Conservation (phyloP, 2,329 filamentous ascomycete genomes). For the Emergomyces africanus region DNA sequence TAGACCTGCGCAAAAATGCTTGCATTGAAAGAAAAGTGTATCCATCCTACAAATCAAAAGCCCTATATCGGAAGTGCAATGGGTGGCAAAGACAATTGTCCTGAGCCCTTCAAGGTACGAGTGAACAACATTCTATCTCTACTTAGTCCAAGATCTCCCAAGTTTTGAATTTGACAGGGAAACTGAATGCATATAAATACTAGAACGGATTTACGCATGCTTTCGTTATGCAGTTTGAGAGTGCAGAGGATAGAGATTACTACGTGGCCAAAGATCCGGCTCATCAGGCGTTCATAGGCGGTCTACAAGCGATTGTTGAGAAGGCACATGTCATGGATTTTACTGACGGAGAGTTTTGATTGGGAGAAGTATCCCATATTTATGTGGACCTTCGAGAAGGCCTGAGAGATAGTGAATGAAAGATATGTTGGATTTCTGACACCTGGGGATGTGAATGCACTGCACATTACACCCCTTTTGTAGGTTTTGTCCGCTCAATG, state of each 20-base stretch:
- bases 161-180: not conserved
- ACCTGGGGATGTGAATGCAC: too few species aligned
- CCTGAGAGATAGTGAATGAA: not conserved
- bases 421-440: not conserved
- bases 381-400: too few species aligned
- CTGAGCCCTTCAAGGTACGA: conserved; percentile 47
- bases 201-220: conserved; percentile 54
- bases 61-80: conserved; percentile 48
- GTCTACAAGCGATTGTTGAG: conserved; percentile 18
- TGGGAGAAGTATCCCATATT: not conserved
- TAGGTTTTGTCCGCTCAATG: not conserved
- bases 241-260: conserved; percentile 51
- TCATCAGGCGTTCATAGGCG: conserved; percentile 48
- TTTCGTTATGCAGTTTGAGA: conserved; percentile 57
- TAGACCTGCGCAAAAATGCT: conserved; percentile 41
- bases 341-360: conserved; percentile 15
- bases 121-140: not conserved
- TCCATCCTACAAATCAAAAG: conserved; percentile 45
- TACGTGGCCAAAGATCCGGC: conserved; percentile 53
- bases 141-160: too few species aligned
- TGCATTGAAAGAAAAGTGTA: conserved; percentile 43
- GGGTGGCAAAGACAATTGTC: conserved; percentile 50
- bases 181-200: too few species aligned
- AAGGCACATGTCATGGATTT: conserved; percentile 28
- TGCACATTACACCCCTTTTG: too few species aligned